A percentile compares a stretch with the other conserved stretches of the same genome.
phyloP scores from a whole-genome alignment of 306 rosid genomes.

The Pterocarpus santalinus region DNA sequence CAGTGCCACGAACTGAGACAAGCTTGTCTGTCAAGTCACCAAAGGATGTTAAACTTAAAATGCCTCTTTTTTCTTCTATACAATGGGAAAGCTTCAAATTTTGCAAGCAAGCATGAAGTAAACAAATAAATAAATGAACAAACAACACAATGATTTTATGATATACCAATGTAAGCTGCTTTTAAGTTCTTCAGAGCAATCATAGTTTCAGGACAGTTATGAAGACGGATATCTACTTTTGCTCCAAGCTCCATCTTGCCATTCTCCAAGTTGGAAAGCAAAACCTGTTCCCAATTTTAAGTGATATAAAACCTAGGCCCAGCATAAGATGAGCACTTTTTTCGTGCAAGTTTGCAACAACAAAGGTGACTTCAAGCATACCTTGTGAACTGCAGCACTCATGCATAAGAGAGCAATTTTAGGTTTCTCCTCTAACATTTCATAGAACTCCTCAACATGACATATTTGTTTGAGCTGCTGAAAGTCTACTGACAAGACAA shows the following conservation, averaged over 20 bases:
- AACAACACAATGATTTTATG: neutral
- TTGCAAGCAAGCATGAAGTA: neutral
- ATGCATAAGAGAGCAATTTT: slow-evolving; percentile 75
- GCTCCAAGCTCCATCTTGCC: slow-evolving; percentile 54
- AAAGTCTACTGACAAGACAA: slow-evolving; percentile 70
- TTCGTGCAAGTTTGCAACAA: neutral
- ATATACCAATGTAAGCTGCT: slow-evolving; percentile 89
- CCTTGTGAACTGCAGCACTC: slow-evolving; percentile 86
- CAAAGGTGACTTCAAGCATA: slow-evolving; percentile 35
- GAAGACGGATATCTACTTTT: slow-evolving; percentile 74
- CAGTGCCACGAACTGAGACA: slow-evolving; percentile 93
- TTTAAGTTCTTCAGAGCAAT: slow-evolving; percentile 90
- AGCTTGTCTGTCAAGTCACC: slow-evolving; percentile 73
- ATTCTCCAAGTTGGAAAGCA: slow-evolving; percentile 59
- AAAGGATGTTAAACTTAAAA: slow-evolving; percentile 26
- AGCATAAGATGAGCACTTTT: slow-evolving; percentile 34
- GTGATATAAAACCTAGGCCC: slow-evolving; percentile 28
- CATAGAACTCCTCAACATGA: slow-evolving; percentile 58
- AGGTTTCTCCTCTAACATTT: slow-evolving; percentile 73
- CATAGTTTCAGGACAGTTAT: slow-evolving; percentile 83
- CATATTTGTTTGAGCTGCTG: slow-evolving; percentile 65
- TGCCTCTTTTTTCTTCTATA: slow-evolving; percentile 21
- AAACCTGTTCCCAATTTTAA: slow-evolving; percentile 61
- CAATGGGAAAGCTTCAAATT: slow-evolving; percentile 5
- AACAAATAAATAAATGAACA: neutral